Evolutionary conservation across 2,329 filamentous ascomycete species (phyloP).

Genomic region (Talaromyces sp.): DNA sequence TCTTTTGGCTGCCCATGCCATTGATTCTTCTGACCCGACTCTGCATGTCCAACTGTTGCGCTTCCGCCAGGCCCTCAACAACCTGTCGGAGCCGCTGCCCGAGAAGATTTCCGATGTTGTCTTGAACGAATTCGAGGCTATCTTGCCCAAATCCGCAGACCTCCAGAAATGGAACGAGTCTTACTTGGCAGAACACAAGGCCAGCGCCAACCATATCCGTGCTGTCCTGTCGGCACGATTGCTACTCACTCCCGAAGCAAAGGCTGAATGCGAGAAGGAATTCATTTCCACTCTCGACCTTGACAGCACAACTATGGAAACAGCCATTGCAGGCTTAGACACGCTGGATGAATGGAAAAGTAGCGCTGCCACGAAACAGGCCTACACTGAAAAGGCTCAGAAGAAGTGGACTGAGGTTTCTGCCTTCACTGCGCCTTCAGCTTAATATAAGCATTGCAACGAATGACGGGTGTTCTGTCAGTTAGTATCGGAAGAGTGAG

Average conservation of each 20-base stretch:
- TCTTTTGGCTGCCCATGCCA: slow-evolving; percentile 64
- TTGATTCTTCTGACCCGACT: slow-evolving; percentile 65
- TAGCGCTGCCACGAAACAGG: slow-evolving; percentile 42
- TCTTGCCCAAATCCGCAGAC: slow-evolving; percentile 53
- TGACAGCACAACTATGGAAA: slow-evolving; percentile 47
- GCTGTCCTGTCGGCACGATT: slow-evolving; percentile 58
- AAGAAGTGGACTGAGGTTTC: slow-evolving; percentile 38
- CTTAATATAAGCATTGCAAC: not conserved
- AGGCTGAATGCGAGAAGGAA: slow-evolving; percentile 55
- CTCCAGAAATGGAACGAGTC: slow-evolving; percentile 62
- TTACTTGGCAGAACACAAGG: slow-evolving; percentile 58
- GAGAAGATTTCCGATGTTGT: slow-evolving; percentile 65
- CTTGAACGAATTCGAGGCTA: slow-evolving; percentile 59
- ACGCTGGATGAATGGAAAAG: slow-evolving; percentile 50
- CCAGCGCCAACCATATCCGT: slow-evolving; percentile 59
- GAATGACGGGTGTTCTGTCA: not conserved
- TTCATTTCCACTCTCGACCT: slow-evolving; percentile 56
- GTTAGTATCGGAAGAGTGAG: not conserved
- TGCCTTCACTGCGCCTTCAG: slow-evolving; percentile 20
- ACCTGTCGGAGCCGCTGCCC: slow-evolving; percentile 55
- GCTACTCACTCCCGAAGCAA: slow-evolving; percentile 53
- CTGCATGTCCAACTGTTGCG: slow-evolving; percentile 70
- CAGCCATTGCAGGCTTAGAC: slow-evolving; percentile 53
- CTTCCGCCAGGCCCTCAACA: slow-evolving; percentile 60
- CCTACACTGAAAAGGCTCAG: slow-evolving; percentile 41